These are phyloP conservation scores for Rhynchospora tenuis DNA, from an alignment of 176 grass and related monocot species.

Conservation along the genomic window DNA sequence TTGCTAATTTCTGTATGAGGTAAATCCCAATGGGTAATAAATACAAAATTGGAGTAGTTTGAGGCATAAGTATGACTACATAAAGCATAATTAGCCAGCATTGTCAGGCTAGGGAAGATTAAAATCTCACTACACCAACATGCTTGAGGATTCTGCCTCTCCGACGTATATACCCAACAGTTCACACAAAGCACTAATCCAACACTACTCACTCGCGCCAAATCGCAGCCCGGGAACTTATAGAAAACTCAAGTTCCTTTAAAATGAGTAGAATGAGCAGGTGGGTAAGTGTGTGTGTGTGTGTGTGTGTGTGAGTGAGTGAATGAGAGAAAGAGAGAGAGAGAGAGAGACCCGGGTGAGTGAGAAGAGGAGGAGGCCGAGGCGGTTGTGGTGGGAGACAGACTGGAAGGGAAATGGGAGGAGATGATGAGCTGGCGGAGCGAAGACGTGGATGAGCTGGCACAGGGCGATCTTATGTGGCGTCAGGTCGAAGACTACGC, in stretches of 20 bases:
- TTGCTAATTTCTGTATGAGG: neutral
- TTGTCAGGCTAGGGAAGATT: neutral
- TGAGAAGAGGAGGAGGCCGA: constrained; percentile 82
- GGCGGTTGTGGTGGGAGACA: constrained; percentile 59
- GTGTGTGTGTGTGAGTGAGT: neutral
- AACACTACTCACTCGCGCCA: neutral
- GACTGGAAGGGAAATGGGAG: constrained; percentile 63
- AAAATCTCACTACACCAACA: neutral
- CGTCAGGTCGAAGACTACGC: constrained; percentile 54
- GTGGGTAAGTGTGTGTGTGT: neutral
- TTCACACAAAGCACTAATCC: neutral
- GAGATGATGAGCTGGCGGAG: constrained; percentile 42
- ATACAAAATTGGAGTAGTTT: neutral
- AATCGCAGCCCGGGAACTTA: neutral
- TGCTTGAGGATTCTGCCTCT: neutral
- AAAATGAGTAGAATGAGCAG: neutral
- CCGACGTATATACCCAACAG: neutral
- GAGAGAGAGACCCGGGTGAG: constrained; percentile 44
- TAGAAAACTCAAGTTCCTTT: neutral
- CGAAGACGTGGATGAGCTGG: constrained; percentile 77
- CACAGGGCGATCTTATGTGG: constrained; percentile 82
- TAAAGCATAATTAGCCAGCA: neutral
- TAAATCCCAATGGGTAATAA: neutral
- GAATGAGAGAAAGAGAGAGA: constrained; percentile 26
- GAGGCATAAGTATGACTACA: neutral